Base-by-base conservation (phyloP, 305 asterid species). In the Fraxinus latifolia region DNA sequence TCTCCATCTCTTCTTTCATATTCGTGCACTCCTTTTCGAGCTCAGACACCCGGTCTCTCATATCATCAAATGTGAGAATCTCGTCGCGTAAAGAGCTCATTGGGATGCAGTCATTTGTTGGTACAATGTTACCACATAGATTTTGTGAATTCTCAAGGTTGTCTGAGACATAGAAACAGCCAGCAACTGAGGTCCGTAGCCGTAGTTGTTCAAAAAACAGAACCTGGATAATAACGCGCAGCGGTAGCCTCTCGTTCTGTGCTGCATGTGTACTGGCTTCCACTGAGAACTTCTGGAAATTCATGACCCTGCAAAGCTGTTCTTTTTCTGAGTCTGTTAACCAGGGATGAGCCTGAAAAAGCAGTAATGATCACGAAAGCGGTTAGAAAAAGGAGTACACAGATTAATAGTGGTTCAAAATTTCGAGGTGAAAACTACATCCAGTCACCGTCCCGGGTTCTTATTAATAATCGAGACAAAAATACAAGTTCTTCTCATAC, bases 1-100 rank as follows among this genome's bases (percentile, higher is more conserved):
- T 77, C 70, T 55, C 62, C 27, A 77, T 44, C 72, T 50, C 80
- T n/a, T 77, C 80, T 60, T 58, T 53, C 80, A 77, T 53, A 53
- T 53, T 77, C 37, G 12, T 47, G 80, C 80, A 77, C 80, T 77
- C 80, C 80, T 77, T 77, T 53, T 77, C 80, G 37, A 77, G 80
- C 19, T 77, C 80, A 14, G 80, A 6, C 23, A 77, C 34, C 21
- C 80, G 70, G 1, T 77, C 80, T 60, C 67, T 50, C 68, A 53
- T 77, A 32, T 77, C 80, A 27, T 77, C 80, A 29, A 58, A 9
- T 19, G 55, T 9, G 33, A 74, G 50, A 74, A 27, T 74, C 60
- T 39, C 34, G 2, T 47, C 7, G 62, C 15, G 60, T 42, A 74
- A n/a, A 36, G 60, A 74, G 55, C 60, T 27, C 78, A 36, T 19